Base-by-base conservation (phyloP, 2,329 filamentous ascomycete genomes). In the Diaporthe ilicicola region DNA sequence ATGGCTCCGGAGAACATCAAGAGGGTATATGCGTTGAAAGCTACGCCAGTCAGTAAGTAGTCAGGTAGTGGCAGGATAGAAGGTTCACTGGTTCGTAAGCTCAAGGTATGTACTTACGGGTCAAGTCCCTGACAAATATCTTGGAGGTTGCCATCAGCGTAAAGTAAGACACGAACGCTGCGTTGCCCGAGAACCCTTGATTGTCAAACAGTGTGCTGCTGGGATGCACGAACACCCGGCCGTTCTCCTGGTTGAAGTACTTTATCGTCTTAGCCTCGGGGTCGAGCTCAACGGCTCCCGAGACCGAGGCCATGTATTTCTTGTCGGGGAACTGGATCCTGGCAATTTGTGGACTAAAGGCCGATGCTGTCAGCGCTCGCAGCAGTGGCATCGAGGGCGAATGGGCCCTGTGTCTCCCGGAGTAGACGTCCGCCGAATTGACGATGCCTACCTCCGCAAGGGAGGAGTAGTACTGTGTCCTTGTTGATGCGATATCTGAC, bases 281-380 rank as follows among this genome's bases (percentile, higher is more conserved):
- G 78, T 99, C 96, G 8, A 98, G 86, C 79, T 96, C 95, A 1
- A 98, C 93, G 0, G 96, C 94, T 9, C 96, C 96, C 1, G 94
- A 93, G 74, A 97, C 89, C 2, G 93, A 94, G 44, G 91, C 90
- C 15, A 93, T 93, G 81, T 97, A 99, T 81, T 98, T 98, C 84
- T 97, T 97, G 82, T 97, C 94, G 0, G 96, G 96, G 75, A 98
- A 94, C 74, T 94, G 92, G 78, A 99, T 97, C 67, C 95, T 90
- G 17, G 94, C 94, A 74, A 98, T 90, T 81, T 98, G 95, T 0
- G 96, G 96, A 37, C 90, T 89, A 79, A 94, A 94, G 3, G 92
- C 90, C 4, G 91, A 91, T 4, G 92, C 92, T 32, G 93, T 88
- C 29, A 94, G 83, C 1, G 92, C 92, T 27, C 92, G 89, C 24